A percentile compares a stretch with the other conserved stretches of the same genome.
phyloP scores from a whole-genome alignment of 768 basidiomycete species.

The Termitomyces titanicus region DNA sequence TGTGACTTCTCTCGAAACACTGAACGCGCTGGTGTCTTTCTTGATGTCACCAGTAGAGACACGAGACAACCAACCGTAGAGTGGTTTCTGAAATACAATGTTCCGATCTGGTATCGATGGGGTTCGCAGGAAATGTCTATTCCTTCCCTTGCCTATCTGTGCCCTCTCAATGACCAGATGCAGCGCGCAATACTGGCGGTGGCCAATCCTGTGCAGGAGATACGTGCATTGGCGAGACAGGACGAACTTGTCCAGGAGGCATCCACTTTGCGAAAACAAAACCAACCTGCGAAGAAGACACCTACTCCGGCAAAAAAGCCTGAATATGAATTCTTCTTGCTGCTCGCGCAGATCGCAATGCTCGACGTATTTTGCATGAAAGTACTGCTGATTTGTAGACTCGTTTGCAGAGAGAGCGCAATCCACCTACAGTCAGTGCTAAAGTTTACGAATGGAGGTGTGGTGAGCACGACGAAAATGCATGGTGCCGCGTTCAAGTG shows the following conservation, averaged over 20 bases:
- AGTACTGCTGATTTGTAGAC: neutral
- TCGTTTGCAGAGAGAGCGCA: neutral
- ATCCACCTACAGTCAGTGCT: conserved; percentile 3
- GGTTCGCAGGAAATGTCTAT: neutral
- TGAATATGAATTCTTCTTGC: neutral
- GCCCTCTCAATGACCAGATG: neutral
- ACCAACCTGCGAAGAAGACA: neutral
- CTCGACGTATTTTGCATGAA: neutral
- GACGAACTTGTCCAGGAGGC: neutral
- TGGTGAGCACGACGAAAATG: neutral
- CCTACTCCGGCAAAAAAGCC: neutral
- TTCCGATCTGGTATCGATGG: conserved; percentile 13
- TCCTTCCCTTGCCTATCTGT: neutral
- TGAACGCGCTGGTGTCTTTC: neutral
- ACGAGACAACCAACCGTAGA: neutral
- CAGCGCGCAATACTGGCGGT: neutral
- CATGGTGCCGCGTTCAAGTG: neutral
- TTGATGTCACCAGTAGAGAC: neutral
- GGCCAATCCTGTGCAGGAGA: neutral
- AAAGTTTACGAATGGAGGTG: conserved; percentile 6
- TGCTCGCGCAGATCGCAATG: neutral
- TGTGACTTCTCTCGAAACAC: neutral
- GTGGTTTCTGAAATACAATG: neutral
- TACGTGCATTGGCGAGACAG: neutral
- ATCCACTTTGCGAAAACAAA: neutral